Percentiles rank a stretch among this genome's conserved stretches.
phyloP scores from a whole-genome alignment of 257 asterid genomes.

The Solanum dulcamara region DNA sequence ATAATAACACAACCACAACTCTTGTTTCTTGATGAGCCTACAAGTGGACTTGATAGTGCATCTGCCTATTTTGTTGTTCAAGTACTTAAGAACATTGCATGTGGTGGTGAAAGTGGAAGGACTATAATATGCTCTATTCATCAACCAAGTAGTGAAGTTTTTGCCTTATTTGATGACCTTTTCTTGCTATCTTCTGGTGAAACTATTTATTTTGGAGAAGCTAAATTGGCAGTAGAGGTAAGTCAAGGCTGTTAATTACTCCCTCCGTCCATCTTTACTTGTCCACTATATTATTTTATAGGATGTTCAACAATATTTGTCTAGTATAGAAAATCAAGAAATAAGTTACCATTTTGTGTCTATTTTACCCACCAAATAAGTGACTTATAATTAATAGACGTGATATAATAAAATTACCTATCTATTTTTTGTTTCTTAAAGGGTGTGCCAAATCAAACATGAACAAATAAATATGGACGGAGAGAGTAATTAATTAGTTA shows the following conservation, averaged over 20 bases:
- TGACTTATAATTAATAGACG: too few species aligned
- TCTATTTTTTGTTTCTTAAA: too few species aligned
- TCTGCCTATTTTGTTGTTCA: constrained; percentile 70
- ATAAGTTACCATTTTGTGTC: too few species aligned
- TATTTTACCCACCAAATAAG: too few species aligned
- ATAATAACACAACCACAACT: constrained; percentile 58
- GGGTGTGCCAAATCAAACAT: too few species aligned
- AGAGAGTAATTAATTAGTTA: too few species aligned
- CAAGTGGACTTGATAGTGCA: constrained; percentile 81
- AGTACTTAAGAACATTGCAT: constrained; percentile 50
- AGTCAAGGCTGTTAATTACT: background rate
- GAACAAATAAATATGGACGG: too few species aligned
- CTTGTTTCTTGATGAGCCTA: constrained; percentile 80
- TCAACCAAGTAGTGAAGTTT: constrained; percentile 96
- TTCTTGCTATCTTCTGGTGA: constrained; percentile 61
- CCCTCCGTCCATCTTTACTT: too few species aligned
- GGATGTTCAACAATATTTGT: too few species aligned
- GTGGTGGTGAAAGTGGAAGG: constrained; percentile 22
- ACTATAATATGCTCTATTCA: constrained; percentile 78
- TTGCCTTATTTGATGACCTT: constrained; percentile 72
- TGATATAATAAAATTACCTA: too few species aligned
- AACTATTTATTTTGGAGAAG: constrained; percentile 66
- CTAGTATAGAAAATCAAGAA: too few species aligned
- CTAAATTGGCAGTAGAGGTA: constrained; percentile 55
- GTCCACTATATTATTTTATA: too few species aligned